Base-by-base conservation (phyloP, 139 green algal species). In the Chlorella vulgaris region DNA sequence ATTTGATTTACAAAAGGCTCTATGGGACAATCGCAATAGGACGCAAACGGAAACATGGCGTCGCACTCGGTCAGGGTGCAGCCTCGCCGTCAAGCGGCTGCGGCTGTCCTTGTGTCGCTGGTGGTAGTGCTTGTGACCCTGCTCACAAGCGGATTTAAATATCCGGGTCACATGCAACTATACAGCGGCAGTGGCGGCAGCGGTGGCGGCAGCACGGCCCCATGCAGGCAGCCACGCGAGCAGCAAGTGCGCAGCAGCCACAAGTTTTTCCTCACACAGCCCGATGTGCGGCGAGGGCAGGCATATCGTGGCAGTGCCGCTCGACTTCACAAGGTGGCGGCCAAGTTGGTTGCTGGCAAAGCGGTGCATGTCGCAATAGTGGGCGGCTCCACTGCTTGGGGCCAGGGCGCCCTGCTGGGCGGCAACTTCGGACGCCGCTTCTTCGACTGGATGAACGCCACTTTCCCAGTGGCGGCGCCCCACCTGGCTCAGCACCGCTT, bases 401-500 rank as follows among this genome's bases (percentile, higher is more conserved):
- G 67, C 24, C 67, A 74, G 67, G 67, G 67, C 35, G 67, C 67
- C 7, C 39, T 50, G 18, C 7, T 29, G 26, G 67, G 67, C 24
- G 67, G 36, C 67, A 50, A 53, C 38, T 53, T 74, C n/a, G 67
- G 67, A 0, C 36, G 24, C 31, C 67, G 67, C 24, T 74, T 74
- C 67, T 74, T 74, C 18, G 40, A 51, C 67, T 74, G 67, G 67
- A 2, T 74, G 6, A 74, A 74, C 35, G 38, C 67, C 36, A 74
- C 67, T 26, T 74, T 28, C 31, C 67, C n/a, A n/a, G n/a, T n/a
- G n/a, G n/a, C n/a, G n/a, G n/a, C 67, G 31, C 26, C 61, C 22
- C 61, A 15, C 61, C 29, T 26, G 67, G 36, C 67, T 7, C 67
- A 50, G 19, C 67, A 74, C 67, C 67, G 67, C 67, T 74, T 74